Conservation (phyloP, 306 rosid species). For the Ceratonia siliqua region DNA sequence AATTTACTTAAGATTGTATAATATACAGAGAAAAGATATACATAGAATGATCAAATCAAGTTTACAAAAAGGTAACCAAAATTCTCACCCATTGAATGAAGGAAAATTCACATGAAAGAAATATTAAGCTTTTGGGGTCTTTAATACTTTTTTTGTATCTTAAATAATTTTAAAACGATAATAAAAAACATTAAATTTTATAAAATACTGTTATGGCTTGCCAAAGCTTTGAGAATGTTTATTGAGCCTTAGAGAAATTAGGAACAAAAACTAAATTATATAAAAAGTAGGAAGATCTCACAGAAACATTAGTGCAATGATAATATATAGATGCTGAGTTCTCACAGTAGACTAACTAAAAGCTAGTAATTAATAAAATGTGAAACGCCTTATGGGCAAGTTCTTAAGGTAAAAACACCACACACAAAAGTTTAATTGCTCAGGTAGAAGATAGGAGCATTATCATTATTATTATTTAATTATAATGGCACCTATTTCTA, state of each 20-base stretch:
- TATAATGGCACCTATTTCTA: neutral
- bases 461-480: neutral
- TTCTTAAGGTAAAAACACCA: neutral
- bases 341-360: neutral
- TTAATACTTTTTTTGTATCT: neutral
- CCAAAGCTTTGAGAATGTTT: neutral
- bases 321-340: conserved; percentile 1
- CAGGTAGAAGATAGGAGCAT: neutral
- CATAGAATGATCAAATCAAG: too few species aligned
- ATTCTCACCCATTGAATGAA: too few species aligned
- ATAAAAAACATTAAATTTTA: too few species aligned
- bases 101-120: too few species aligned
- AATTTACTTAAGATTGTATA: too few species aligned
- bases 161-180: too few species aligned
- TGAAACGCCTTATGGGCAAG: neutral
- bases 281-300: conserved; percentile 12
- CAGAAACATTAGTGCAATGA: neutral
- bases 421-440: neutral
- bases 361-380: neutral
- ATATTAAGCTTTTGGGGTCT: neutral
- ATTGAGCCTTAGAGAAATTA: neutral
- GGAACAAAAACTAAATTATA: neutral
- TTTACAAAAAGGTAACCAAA: too few species aligned
- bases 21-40: too few species aligned
- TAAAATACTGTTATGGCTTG: too few species aligned